Conservation (phyloP, 768 basidiomycete species). For the Russula earlei region DNA sequence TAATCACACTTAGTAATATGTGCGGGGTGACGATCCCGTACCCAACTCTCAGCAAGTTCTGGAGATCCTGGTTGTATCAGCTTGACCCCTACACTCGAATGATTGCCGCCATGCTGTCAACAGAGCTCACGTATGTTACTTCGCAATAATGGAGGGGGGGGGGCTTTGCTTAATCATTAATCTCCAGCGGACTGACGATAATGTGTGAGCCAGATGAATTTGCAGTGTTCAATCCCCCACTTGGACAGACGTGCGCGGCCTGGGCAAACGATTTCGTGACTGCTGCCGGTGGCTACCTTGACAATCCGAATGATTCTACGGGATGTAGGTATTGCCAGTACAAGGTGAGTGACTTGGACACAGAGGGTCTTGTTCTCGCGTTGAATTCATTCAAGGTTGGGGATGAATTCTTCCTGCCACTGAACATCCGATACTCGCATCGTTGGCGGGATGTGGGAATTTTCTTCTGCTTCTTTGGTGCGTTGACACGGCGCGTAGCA, state of each 20-base stretch:
- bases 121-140: constrained; percentile 52
- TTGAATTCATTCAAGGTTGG: constrained; percentile 33
- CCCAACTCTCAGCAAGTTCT: constrained; percentile 56
- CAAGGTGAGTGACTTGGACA: constrained; percentile 23
- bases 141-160: too few species aligned
- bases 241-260: constrained; percentile 56
- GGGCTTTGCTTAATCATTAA: neutral
- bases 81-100: constrained; percentile 65
- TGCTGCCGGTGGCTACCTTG: constrained; percentile 62
- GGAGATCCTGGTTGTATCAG: constrained; percentile 73
- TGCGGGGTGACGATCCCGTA: constrained; percentile 77
- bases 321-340: constrained; percentile 71
- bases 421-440: constrained; percentile 53
- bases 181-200: constrained; percentile 50
- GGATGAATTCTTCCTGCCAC: constrained; percentile 58
- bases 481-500: constrained; percentile 19
- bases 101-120: constrained; percentile 66
- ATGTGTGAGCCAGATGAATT: constrained; percentile 62
- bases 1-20: constrained; percentile 56
- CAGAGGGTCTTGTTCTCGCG: neutral
- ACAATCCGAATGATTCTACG: constrained; percentile 49
- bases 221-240: constrained; percentile 59
- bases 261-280: constrained; percentile 66
- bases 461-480: constrained; percentile 50
- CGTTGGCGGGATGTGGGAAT: constrained; percentile 67